These are phyloP conservation scores for Botrytis elliptica DNA, from an alignment of 2,329 filamentous ascomycete species.

Conservation along the genomic window DNA sequence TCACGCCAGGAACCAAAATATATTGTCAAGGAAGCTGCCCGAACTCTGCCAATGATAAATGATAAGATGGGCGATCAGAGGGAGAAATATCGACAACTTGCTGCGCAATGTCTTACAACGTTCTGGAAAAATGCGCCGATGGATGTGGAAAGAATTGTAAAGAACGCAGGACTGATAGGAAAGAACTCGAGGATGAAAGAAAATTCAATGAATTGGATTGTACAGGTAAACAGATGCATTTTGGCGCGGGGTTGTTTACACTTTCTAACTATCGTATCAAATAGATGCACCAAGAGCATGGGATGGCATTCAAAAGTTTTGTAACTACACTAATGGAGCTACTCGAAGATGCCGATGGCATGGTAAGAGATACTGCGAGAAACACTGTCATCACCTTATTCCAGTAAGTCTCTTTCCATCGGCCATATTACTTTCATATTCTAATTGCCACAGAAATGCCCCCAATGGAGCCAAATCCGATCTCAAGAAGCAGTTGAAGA, in stretches of 20 bases:
- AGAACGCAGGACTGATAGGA: conserved; percentile 73
- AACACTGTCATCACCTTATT: conserved; percentile 83
- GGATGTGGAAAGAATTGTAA: conserved; percentile 78
- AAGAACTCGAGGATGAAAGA: conserved; percentile 86
- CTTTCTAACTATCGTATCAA: conserved; percentile 1
- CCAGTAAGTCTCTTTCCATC: conserved; percentile 50
- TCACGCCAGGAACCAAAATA: conserved; percentile 79
- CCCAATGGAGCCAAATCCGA: conserved; percentile 84
- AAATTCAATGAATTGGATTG: conserved; percentile 78
- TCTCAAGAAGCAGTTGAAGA: conserved; percentile 80
- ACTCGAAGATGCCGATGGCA: conserved; percentile 85
- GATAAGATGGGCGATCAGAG: conserved; percentile 87
- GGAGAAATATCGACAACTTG: conserved; percentile 76
- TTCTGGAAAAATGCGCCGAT: conserved; percentile 67
- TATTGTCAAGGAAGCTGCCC: conserved; percentile 66
- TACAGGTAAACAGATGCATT: conserved; percentile 55
- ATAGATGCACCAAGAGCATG: conserved; percentile 78
- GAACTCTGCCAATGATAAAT: conserved; percentile 71
- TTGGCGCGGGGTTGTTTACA: not conserved
- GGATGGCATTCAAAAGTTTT: conserved; percentile 77
- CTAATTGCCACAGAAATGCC: conserved; percentile 56
- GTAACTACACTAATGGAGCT: conserved; percentile 81
- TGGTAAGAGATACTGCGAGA: conserved; percentile 83
- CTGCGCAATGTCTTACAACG: conserved; percentile 73
- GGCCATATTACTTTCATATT: too few species aligned